A percentile compares a stretch with the other conserved stretches of the same genome.
These are phyloP conservation scores for Ilyonectria robusta DNA, from an alignment of 2,329 filamentous ascomycete genomes.

Conservation along the genomic window DNA sequence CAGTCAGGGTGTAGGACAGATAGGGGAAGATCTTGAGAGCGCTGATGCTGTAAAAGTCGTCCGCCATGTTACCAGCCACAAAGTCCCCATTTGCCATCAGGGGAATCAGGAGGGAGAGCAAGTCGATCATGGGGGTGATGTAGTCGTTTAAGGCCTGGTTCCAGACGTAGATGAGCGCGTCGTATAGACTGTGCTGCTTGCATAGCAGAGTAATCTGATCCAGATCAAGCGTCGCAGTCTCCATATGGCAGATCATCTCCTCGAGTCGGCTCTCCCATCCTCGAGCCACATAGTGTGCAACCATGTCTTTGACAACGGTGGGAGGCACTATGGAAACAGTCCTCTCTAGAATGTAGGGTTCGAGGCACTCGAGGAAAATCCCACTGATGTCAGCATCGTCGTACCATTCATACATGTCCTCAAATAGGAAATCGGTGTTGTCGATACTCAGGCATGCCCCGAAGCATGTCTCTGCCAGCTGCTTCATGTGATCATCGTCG, in stretches of 20 bases:
- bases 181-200: conserved; percentile 92
- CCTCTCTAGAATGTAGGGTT: conserved; percentile 87
- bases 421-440: conserved; percentile 88
- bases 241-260: conserved; percentile 94
- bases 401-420: conserved; percentile 91
- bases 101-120: conserved; percentile 78
- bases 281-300: conserved; percentile 83
- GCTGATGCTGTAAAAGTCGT: conserved; percentile 75
- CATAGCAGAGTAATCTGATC: conserved; percentile 93
- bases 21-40: conserved; percentile 96
- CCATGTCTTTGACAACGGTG: conserved; percentile 86
- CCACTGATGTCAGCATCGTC: conserved; percentile 81
- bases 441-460: conserved; percentile 83
- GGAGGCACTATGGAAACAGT: conserved; percentile 84
- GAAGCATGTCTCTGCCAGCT: conserved; percentile 88
- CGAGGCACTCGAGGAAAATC: conserved; percentile 89
- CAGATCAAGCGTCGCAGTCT: conserved; percentile 91
- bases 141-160: conserved; percentile 92
- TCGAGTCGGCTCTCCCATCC: conserved; percentile 86
- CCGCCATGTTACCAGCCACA: conserved; percentile 68
- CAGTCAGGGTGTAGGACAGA: conserved; percentile 90
- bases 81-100: conserved; percentile 70
- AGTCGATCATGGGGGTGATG: conserved; percentile 88
- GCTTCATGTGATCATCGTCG: conserved; percentile 75
- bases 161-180: conserved; percentile 97